These are phyloP conservation scores for Aspergillus tubingensis DNA, from an alignment of 2,329 filamentous ascomycete genomes.

Conservation along the genomic window DNA sequence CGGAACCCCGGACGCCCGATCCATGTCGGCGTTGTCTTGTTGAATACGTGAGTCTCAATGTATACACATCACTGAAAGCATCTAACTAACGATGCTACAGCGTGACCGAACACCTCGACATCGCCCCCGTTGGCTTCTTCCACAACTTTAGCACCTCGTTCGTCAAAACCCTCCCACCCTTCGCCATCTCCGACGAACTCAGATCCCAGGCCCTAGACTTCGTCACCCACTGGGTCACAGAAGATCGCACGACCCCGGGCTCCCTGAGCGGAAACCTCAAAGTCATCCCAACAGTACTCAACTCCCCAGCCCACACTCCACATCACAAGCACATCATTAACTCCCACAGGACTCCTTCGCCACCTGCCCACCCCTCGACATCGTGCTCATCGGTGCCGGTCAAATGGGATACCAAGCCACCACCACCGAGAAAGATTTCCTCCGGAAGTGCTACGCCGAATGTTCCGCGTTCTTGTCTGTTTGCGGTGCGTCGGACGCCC, in stretches of 20 bases:
- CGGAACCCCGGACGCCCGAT: constrained; percentile 4
- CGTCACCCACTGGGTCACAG: constrained; percentile 4
- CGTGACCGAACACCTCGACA: constrained; percentile 3
- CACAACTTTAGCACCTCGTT: neutral
- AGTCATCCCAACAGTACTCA: neutral
- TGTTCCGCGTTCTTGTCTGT: neutral
- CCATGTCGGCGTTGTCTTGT: constrained; percentile 1
- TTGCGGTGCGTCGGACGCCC: neutral
- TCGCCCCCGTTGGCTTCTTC: constrained; percentile 5
- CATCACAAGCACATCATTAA: neutral
- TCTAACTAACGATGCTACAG: neutral
- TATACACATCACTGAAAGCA: no score
- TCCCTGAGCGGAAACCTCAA: neutral
- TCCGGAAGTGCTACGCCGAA: neutral
- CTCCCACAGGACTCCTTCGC: neutral
- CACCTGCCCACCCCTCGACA: neutral
- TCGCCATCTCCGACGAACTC: neutral
- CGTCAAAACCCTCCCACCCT: neutral
- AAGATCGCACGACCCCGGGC: neutral
- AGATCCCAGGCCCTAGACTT: neutral
- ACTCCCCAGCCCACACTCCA: no score
- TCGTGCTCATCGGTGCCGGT: neutral
- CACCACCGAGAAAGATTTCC: neutral
- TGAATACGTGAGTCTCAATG: neutral
- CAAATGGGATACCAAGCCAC: neutral